Conservation (phyloP, 1,139 yeast species). For the Taiozyma sp. region DNA sequence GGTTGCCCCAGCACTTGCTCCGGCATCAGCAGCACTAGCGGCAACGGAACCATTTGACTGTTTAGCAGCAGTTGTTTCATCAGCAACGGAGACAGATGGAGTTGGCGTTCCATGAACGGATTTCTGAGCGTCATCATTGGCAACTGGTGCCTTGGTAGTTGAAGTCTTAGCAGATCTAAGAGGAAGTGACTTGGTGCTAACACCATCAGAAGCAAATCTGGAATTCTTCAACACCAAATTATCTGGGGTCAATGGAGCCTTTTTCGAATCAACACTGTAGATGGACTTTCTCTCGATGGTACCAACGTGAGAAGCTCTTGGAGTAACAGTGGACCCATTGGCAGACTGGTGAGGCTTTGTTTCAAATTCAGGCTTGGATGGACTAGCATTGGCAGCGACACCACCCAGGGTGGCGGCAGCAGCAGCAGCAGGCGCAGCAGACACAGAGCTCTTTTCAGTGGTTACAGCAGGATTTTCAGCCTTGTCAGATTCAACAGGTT, state of each 20-base stretch:
- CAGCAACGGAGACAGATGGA: not conserved
- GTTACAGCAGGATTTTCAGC: not conserved
- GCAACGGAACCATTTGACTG: not conserved
- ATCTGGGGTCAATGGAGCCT: not conserved
- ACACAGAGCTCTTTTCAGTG: not conserved
- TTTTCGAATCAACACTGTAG: constrained; percentile 2
- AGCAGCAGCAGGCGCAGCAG: not conserved
- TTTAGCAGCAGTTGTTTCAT: not conserved
- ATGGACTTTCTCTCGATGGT: constrained; percentile 1
- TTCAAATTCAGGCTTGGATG: not conserved
- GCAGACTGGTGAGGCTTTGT: not conserved
- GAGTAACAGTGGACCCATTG: not conserved
- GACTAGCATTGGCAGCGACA: not conserved
- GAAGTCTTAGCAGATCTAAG: not conserved
- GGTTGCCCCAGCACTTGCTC: too few relatives aligned
- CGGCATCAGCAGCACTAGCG: not conserved
- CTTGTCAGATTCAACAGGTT: not conserved
- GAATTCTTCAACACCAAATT: not conserved
- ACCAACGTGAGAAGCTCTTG: not conserved
- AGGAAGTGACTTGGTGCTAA: not conserved
- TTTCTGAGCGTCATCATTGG: not conserved
- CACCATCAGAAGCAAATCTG: not conserved
- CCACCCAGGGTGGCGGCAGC: constrained; percentile 1
- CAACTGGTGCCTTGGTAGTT: not conserved
- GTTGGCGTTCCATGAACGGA: not conserved